Percentiles rank a stretch among this genome's conserved stretches.
Evolutionary conservation across 73 alveolate species (phyloP).

Genomic region (Paramecium octaurelia): DNA sequence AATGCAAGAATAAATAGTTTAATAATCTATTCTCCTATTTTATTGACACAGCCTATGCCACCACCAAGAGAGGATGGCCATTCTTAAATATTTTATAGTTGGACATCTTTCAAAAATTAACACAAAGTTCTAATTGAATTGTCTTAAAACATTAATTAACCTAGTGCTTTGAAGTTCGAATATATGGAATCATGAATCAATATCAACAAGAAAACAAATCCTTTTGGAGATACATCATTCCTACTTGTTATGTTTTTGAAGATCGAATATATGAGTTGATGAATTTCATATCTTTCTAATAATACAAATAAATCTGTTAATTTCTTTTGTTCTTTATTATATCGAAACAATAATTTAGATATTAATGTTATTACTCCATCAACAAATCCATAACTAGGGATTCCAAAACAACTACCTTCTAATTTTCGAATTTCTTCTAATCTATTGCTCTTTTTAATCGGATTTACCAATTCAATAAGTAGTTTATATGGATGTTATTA

Average conservation of each 20-base stretch:
- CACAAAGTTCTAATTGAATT: slow-evolving; percentile 80
- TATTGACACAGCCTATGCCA: slow-evolving; percentile 86
- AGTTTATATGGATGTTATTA: slow-evolving; percentile 20
- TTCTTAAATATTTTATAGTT: slow-evolving; percentile 86
- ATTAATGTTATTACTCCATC: slow-evolving; percentile 86
- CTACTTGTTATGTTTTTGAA: slow-evolving; percentile 75
- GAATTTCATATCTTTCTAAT: slow-evolving; percentile 56
- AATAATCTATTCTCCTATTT: slow-evolving; percentile 73
- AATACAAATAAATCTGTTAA: background rate
- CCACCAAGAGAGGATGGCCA: slow-evolving; percentile 95
- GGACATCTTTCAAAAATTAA: slow-evolving; percentile 82
- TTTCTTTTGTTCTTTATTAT: slow-evolving; percentile 58
- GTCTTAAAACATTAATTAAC: slow-evolving; percentile 85
- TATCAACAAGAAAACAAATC: slow-evolving; percentile 84
- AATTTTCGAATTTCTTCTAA: slow-evolving; percentile 86
- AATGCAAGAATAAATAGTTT: slow-evolving; percentile 82
- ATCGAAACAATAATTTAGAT: slow-evolving; percentile 68
- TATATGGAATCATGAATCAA: slow-evolving; percentile 87
- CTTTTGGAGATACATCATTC: slow-evolving; percentile 96
- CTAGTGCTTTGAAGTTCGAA: slow-evolving; percentile 80
- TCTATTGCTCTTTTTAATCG: slow-evolving; percentile 62
- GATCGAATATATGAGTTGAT: slow-evolving; percentile 76
- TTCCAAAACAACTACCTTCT: slow-evolving; percentile 96
- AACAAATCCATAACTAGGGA: slow-evolving; percentile 82
- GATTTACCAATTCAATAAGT: slow-evolving; percentile 55